phyloP scores from a whole-genome alignment of 257 asterid species.

The Penstemon davidsonii region DNA sequence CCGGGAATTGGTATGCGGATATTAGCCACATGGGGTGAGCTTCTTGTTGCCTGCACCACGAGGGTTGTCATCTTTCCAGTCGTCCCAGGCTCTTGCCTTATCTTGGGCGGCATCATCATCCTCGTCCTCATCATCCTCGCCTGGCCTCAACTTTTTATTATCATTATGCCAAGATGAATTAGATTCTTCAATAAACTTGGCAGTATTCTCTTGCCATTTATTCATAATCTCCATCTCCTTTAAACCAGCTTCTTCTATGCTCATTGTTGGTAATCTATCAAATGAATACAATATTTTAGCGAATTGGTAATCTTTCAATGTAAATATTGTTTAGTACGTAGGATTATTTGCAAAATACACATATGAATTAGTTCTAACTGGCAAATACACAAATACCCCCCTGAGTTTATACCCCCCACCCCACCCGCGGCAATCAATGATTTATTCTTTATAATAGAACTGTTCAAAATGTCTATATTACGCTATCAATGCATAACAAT shows the following conservation, averaged over 20 bases:
- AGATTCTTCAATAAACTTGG: slow-evolving; percentile 85
- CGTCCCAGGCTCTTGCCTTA: slow-evolving; percentile 96
- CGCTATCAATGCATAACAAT: too few relatives aligned
- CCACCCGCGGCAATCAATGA: too few relatives aligned
- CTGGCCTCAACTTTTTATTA: slow-evolving; percentile 39
- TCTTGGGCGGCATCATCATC: slow-evolving; percentile 89
- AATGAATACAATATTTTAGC: slow-evolving; percentile 10
- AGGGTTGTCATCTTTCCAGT: slow-evolving; percentile 98
- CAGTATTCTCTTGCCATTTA: slow-evolving; percentile 78
- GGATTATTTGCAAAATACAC: too few relatives aligned
- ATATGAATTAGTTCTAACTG: too few relatives aligned
- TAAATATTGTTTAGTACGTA: too few relatives aligned
- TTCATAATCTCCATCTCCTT: slow-evolving; percentile 98
- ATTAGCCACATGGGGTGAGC: slow-evolving; percentile 93
- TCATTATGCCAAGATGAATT: slow-evolving; percentile 88
- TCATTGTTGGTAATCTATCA: slow-evolving; percentile 85
- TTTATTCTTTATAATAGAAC: too few relatives aligned
- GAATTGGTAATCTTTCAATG: neutral
- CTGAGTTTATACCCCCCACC: too few relatives aligned
- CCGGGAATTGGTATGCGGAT: too few relatives aligned
- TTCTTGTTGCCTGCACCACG: slow-evolving; percentile 98
- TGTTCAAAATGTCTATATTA: too few relatives aligned
- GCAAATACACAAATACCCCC: too few relatives aligned
- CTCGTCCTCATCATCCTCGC: slow-evolving; percentile 55
- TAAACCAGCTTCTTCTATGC: slow-evolving; percentile 98